phyloP scores from a whole-genome alignment of 139 green algal genomes.

The Mesotaenium endlicherianum region DNA sequence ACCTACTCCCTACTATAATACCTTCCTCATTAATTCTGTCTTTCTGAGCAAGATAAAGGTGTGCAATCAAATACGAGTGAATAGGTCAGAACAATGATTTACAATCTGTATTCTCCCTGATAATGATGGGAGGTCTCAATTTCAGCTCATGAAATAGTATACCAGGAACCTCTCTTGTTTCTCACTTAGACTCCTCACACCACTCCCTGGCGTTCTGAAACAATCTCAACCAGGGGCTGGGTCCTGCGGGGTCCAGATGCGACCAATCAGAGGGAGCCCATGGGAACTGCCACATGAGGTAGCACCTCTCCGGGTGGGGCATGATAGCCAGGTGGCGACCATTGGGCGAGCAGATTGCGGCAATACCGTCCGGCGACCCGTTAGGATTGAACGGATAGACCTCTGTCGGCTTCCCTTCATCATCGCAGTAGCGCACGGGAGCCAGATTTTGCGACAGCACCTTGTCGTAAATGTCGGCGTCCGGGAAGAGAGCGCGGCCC shows the following conservation, averaged over 20 bases:
- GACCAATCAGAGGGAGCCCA: constrained; percentile 48
- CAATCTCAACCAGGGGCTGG: constrained; percentile 89
- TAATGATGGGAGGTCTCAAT: no score
- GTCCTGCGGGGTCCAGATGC: constrained; percentile 62
- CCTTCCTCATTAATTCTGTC: no score
- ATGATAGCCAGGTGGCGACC: constrained; percentile 98
- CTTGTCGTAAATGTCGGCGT: constrained; percentile 61
- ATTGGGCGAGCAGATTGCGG: constrained; percentile 82
- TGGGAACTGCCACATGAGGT: constrained; percentile 81
- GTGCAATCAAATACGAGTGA: no score
- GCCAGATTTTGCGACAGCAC: constrained; percentile 62
- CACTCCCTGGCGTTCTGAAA: constrained; percentile 96
- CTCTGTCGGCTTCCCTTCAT: constrained; percentile 63
- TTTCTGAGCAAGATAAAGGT: no score
- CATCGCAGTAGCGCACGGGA: constrained; percentile 73
- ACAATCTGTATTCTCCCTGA: no score
- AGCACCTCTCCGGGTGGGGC: constrained; percentile 95
- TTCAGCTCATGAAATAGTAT: no score
- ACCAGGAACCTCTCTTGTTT: no score
- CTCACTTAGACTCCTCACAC: constrained; percentile 4
- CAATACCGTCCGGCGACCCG: constrained; percentile 88
- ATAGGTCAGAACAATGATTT: no score
- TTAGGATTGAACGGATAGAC: constrained; percentile 97
- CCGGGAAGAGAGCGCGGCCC: constrained; percentile 87
- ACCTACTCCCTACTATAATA: neutral